Base-by-base conservation (phyloP, 1,284 basidiomycete species). In the Amylostereum areolatum region DNA sequence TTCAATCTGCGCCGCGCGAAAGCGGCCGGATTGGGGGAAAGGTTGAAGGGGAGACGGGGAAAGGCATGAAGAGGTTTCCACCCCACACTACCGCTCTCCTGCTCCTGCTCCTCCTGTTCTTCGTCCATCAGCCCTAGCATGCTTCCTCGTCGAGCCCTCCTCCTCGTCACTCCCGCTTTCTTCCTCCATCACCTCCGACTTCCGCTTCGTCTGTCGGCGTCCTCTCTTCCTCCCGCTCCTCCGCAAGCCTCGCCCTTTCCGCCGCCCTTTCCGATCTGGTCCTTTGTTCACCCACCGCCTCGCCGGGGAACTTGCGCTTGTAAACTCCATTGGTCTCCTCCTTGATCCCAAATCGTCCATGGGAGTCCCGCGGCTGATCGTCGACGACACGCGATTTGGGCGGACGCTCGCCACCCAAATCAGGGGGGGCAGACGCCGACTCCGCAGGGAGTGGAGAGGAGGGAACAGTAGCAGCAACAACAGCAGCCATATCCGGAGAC, bases 271-370 rank as follows among this genome's bases (percentile, higher is more conserved):
- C 36, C 24, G 25, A 46, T 28, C 31, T 7, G 28, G 18, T 40
- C 43, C 28, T 41, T 24, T 27, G 29, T 32, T 4, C 5, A 18
- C 10, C 35, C 35, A 30, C 45, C 42, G 52, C 41, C 53, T 58
- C 18, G 57, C 52, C 46, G 47, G 66, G 54, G 50, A 68, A 68
- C 58, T 66, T 71, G 55, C 74, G 66, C 59, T 68, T 58, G 54
- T 63, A 68, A 59, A 68, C 62, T 55, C 81, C 81, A 51, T 84
- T 81, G 7, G 70, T 73, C 24, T 69, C 67, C 24, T 63, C 61
- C 57, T 77, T 78, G 65, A 73, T 76, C 36, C 74, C 75, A 47
- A 77, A 77, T 18, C 74, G 65, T 40, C 75, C 75, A 52, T 77
- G 75, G 32, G 63, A 62, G 52, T 73, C 73, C 41, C 75, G 69